Evolutionary conservation across 805 yeast species (phyloP).

Genomic region (Candida easanensis): DNA sequence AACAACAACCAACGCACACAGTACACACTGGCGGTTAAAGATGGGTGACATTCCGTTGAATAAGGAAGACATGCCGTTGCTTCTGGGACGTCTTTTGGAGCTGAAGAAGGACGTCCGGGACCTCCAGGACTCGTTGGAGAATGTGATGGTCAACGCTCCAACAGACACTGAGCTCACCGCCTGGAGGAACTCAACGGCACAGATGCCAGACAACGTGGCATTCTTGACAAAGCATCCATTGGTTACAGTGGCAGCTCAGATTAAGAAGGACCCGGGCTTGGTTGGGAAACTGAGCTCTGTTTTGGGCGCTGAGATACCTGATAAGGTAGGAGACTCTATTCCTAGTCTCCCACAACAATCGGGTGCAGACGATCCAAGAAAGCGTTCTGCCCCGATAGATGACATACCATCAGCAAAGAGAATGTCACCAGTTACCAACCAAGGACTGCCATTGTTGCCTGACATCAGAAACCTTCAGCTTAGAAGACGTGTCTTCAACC

Average conservation of each 20-base stretch:
- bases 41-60: neutral
- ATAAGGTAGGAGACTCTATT: no score
- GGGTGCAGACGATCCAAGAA: no score
- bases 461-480: neutral
- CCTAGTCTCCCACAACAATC: no score
- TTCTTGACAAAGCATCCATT: neutral
- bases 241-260: neutral
- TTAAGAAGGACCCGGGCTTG: neutral
- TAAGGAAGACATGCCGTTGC: neutral
- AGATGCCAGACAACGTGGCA: neutral
- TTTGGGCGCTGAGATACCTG: no score
- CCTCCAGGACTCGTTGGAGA: constrained; percentile 5
- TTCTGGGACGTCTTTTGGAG: neutral
- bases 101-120: constrained; percentile 4
- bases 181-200: neutral
- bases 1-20: no score
- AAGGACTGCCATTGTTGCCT: neutral
- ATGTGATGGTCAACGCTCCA: neutral
- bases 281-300: no score
- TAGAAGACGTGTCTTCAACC: neutral
- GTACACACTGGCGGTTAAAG: neutral
- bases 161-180: neutral
- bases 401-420: no score
- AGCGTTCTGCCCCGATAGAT: no score
- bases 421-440: no score